Conservation (phyloP, 805 yeast species). For the Candida chilensis region DNA sequence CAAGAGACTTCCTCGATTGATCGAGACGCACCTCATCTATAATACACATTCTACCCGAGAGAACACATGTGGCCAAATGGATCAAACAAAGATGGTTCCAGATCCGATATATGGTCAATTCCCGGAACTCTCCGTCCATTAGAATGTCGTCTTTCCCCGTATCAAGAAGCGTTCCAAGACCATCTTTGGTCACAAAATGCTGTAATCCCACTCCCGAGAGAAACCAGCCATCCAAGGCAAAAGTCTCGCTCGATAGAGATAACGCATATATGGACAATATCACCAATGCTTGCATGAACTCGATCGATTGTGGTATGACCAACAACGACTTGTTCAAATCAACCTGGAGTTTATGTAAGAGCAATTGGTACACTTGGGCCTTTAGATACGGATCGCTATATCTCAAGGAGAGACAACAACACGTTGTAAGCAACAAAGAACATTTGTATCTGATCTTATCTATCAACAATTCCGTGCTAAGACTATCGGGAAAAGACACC, state of each 20-base stretch:
- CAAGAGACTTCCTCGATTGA: slow-evolving; percentile 48
- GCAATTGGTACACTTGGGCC: slow-evolving; percentile 27
- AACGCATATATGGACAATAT: slow-evolving; percentile 57
- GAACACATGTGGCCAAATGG: slow-evolving; percentile 57
- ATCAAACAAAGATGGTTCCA: slow-evolving; percentile 67
- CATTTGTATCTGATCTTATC: slow-evolving; percentile 39
- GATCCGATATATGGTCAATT: slow-evolving; percentile 48
- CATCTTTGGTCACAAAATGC: slow-evolving; percentile 46
- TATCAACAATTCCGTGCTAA: slow-evolving; percentile 39
- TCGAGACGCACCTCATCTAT: slow-evolving; percentile 52
- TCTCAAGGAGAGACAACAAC: slow-evolving; percentile 55
- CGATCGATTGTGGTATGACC: slow-evolving; percentile 37
- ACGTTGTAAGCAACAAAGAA: slow-evolving; percentile 56
- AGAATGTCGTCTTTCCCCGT: slow-evolving; percentile 1
- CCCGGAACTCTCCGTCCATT: slow-evolving; percentile 34
- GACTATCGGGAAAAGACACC: slow-evolving; percentile 58
- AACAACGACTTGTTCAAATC: slow-evolving; percentile 39
- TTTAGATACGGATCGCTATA: slow-evolving; percentile 30
- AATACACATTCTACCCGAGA: slow-evolving; percentile 57
- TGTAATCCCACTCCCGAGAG: slow-evolving; percentile 58
- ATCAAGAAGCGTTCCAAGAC: slow-evolving; percentile 26
- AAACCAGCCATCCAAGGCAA: slow-evolving; percentile 62
- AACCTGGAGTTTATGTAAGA: slow-evolving; percentile 35
- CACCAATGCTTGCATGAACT: slow-evolving; percentile 61
- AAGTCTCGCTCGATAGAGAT: slow-evolving; percentile 42